Base-by-base conservation (phyloP, 2,329 filamentous ascomycete species). In the Magnaporthiopsis rhizophila region DNA sequence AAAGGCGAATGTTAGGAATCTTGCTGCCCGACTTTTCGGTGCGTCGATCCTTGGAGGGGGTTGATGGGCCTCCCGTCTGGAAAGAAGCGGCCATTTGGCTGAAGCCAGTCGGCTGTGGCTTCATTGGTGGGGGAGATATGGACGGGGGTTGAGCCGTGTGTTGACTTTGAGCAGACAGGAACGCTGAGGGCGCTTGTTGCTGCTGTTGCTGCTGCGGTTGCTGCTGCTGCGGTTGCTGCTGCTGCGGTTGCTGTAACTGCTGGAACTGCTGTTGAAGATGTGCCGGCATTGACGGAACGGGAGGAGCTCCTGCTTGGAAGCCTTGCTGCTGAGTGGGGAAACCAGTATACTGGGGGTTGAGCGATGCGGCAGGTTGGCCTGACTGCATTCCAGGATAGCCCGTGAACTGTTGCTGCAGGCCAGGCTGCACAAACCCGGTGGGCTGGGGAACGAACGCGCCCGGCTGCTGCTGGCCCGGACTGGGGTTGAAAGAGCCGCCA, bases 1-100 rank as follows among this genome's bases (percentile, higher is more conserved):
- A 97, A 66, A 99, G 79, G 62, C 95, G 86, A 69, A 98, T 96
- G 74, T 90, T 98, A 34, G 95, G 95, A 65, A 99, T 97, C 79
- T 90, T 95, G 70, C 85, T 88, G 15, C 83, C 78, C 58, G 81
- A 75, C 71, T 86, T 87, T 65, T 79, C 76, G 9, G 79, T 74
- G 66, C 80, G 74, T 67, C 79, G 77, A 32, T 79, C 78, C 68
- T 78, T 76, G 2, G 83, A 72, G 57, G 79, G 69, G 62, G 75
- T 72, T n/a, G 56, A 50, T 3, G 67, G 62, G 1, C 59, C 64
- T 32, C 79, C 78, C 6, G 82, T 81, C 68, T 86, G 85, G 74
- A 89, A 89, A 9, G 86, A 88, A 50, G 86, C 85, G 12, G 86
- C 84, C 85, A 89, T 89, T 68, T 87, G 83, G 63, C 77, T 81